Evolutionary conservation across 2,329 filamentous ascomycete genomes (phyloP), one percentile per base, ranked within the genome.

Genomic region (Macroventuria anomochaeta): DNA sequence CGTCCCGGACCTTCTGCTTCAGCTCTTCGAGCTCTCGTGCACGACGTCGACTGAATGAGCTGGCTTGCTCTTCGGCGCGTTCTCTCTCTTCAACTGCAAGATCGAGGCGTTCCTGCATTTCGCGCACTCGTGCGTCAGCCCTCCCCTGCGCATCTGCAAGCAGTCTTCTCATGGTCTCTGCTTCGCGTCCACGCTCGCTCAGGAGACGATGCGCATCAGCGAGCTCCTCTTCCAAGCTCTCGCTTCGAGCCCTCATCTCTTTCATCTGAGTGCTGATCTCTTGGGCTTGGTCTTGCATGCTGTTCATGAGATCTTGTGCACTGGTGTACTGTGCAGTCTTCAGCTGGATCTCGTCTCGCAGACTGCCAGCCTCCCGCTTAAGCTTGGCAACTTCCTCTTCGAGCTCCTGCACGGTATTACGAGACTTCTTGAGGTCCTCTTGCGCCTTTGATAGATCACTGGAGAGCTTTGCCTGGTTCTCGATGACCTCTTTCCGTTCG

Each of bases 81-180:
- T 99, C 95, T 15, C 95, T 86, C 74, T 99, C 95, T 72, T 97
- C 93, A n/a, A 96, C 83, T 0, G 93, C 93, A 1, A 90, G 82
- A 67, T 97, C 93, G 82, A 97, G 88, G 2, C 89, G 86, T 53
- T 91, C 87, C 47, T 91, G 88, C 87, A 96, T 95, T 61, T 97
- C 93, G 23, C 91, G 87, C 15, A 96, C 85, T 68, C 91, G 90
- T 55, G 81, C 80, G 61, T 97, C 93, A 1, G 93, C 87, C 8
- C 90, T 84, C 55, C 89, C 85, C 72, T 97, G 91, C 7, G 93
- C 90, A 61, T 97, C 93, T 13, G 88, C 88, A 11, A 99, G 80
- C 55, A 97, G 82, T 41, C 92, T 83, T 28, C 95, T 86, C 93
- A 99, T 97, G 0, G 91, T 97, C 77, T 97, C 93, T 21, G 87